Evolutionary conservation across 805 yeast species (phyloP), one percentile per base, ranked within the genome.

Genomic region (Monosporozyma yasuniensis): DNA sequence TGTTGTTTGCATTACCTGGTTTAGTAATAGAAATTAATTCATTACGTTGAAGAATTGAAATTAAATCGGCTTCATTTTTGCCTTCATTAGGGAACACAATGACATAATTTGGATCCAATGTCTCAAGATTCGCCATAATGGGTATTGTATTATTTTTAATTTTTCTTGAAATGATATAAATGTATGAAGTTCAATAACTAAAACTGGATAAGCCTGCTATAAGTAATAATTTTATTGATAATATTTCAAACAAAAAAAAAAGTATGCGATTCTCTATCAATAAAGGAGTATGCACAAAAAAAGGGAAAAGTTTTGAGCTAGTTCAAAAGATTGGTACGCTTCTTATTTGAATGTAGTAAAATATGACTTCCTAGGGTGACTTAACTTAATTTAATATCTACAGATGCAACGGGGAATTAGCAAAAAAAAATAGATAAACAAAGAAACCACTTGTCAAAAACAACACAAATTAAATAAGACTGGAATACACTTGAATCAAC

Each of bases 81-180:
- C 54, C 12, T 46, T 50, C 42, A 52, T 52, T 35, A 52, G 49
- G 22, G 57, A 54, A 44, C 10, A 49, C 44, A 12, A 56, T 28
- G 14, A 42, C 59, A 50, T 54, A 63, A 47, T 63, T 59, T 9
- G 69, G 67, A 47, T 58, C 61, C 46, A 64, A 52, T 49, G 60
- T 58, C 21, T 57, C 60, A 19, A 63, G 42, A 4, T 43, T 41
- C 4, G 21, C 19, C 18, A 42, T 42, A 27, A 27, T 43, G 27
- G 4, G 19, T 34, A 14, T n/a, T 25, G 27, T 5, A 5, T 4
- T 25, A 8, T 25, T 25, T 25, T 25, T 25, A 8, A 25, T 5
- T 5, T 25, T 25, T 25, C 27, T 16, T 47, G 23, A 14, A 2
- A 43, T 4, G 4, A 43, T 16, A 6, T 9, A 14, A 23, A 16